Evolutionary conservation across 139 green algal species (phyloP).

Genomic region (Trebouxia sp.): DNA sequence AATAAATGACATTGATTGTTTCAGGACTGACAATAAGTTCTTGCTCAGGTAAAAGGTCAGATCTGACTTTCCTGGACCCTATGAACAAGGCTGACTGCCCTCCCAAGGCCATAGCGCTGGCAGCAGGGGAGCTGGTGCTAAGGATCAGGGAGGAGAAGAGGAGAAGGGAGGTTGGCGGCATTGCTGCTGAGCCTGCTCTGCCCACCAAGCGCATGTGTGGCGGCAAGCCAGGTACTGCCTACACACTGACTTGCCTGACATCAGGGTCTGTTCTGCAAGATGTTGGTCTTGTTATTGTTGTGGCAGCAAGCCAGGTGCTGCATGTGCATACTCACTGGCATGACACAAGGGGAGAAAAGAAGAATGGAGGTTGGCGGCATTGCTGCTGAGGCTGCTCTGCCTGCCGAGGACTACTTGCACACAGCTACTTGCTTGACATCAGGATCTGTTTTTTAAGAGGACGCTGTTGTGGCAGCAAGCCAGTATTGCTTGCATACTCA

Average conservation of each 20-base stretch:
- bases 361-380: constrained; percentile 16
- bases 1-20: too few relatives aligned
- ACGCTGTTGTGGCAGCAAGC: constrained; percentile 52
- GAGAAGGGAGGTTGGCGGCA: constrained; percentile 19
- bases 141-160: constrained; percentile 57
- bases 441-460: too few relatives aligned
- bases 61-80: constrained; percentile 40
- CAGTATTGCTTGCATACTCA: too few relatives aligned
- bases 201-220: constrained; percentile 27
- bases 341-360: constrained; percentile 55
- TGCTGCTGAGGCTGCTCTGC: background rate
- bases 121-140: constrained; percentile 62
- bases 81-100: constrained; percentile 36
- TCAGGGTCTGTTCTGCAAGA: too few relatives aligned
- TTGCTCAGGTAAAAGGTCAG: constrained; percentile 15
- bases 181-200: background rate
- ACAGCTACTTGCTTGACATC: too few relatives aligned
- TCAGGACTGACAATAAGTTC: too few relatives aligned
- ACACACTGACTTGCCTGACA: too few relatives aligned
- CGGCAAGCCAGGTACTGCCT: constrained; percentile 29
- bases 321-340: too few relatives aligned
- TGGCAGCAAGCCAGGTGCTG: constrained; percentile 61
- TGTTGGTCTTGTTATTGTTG: too few relatives aligned
- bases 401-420: constrained; percentile 14
- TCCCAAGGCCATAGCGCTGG: constrained; percentile 47